Base-by-base conservation (phyloP, 2,329 filamentous ascomycete genomes). In the Aspergillus sp. region DNA sequence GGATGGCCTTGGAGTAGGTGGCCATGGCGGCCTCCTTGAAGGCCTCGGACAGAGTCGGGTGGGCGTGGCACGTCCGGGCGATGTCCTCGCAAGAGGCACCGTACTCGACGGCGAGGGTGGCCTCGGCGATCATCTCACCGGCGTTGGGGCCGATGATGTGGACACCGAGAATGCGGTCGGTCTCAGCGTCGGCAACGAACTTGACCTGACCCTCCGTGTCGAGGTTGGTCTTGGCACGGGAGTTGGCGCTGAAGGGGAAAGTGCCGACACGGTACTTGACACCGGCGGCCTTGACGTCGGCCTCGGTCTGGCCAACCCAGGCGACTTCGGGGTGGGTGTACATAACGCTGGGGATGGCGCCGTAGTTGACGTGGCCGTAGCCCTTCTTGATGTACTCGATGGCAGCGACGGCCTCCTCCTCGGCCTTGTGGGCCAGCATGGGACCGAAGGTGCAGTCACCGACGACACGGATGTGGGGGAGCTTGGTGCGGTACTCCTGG, bases 21-120 rank as follows among this genome's bases (percentile, higher is more conserved):
- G 91, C 89, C 94, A 99, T 97, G 64, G 94, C 94, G 68, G 94
- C 94, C 84, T 99, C 94, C 83, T 99, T 99, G 84, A 99, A 97
- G 42, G 94, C 94, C 81, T 99, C 94, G 20, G 93, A 87, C 55
- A 99, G 82, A 47, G 92, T 97, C 52, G 94, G 94, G 78, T 99
- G 94, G 51, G 94, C 94, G 77, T 99, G 94, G 77, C 90, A 94
- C 60, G 94, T 97, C 70, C 94, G 85, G 57, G 88, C 91, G 70
- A 96, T 90, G 75, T 97, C 94, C 79, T 99, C 94, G 66, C 86
- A 92, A 60, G 89, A 94, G 25, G 94, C 94, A 60, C 94, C 94
- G 70, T 99, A 99, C 80, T 99, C 94, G 47, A 99, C 81, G 52
- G 94, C 94, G 68, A 99, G 81, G 11, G 92, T 94, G 60, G 88